A percentile compares a stretch with the other conserved stretches of the same genome.
Evolutionary conservation across 73 alveolate species (phyloP).

Genomic region (Effrenium voratum): DNA sequence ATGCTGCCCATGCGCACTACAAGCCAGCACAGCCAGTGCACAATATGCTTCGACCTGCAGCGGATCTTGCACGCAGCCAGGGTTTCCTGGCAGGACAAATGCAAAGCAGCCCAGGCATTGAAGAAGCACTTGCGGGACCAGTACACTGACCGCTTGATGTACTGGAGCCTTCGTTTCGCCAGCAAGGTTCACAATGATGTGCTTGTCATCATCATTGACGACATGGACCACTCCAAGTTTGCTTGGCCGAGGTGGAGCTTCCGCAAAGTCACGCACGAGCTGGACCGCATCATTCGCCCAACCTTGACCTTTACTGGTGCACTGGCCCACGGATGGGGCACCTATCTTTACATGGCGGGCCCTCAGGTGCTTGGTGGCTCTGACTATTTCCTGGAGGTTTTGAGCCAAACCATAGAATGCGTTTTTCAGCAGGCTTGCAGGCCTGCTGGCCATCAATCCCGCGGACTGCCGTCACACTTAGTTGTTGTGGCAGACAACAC

Average conservation of each 20-base stretch:
- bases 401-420: neutral
- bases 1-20: neutral
- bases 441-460: neutral
- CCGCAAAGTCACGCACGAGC: neutral
- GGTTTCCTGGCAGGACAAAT: neutral
- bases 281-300: neutral
- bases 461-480: neutral
- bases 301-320: neutral
- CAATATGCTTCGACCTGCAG: neutral
- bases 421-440: neutral
- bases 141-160: neutral
- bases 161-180: neutral
- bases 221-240: neutral
- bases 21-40: slow-evolving; percentile 25
- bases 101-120: neutral
- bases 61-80: neutral
- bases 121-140: neutral
- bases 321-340: neutral
- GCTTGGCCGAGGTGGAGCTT: neutral
- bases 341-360: neutral
- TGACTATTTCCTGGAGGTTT: slow-evolving; percentile 23
- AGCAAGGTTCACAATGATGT: neutral
- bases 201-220: neutral
- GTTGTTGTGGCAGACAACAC: slow-evolving; percentile 49
- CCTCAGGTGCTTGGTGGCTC: neutral